Conservation (phyloP, 2,329 filamentous ascomycete species). For the Sclerotinia subarctica region DNA sequence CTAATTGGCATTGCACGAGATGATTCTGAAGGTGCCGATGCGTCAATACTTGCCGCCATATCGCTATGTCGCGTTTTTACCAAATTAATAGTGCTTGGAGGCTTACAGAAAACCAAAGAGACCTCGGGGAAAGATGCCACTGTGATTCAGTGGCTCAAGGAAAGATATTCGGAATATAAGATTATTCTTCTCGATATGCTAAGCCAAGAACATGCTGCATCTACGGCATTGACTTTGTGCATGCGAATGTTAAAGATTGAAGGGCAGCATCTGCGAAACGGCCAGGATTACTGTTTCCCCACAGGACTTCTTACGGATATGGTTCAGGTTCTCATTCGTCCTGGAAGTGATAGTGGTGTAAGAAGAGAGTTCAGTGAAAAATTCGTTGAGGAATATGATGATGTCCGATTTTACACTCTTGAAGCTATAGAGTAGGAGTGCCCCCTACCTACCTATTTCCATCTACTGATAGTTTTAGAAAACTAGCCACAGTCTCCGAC, state of each 20-base stretch:
- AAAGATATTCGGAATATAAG: slow-evolving; percentile 70
- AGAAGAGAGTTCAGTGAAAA: slow-evolving; percentile 72
- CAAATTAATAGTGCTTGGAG: slow-evolving; percentile 71
- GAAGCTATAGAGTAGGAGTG: slow-evolving; percentile 65
- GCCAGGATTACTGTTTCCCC: slow-evolving; percentile 67
- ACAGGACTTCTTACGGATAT: slow-evolving; percentile 63
- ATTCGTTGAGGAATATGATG: slow-evolving; percentile 76
- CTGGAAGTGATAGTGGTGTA: slow-evolving; percentile 55
- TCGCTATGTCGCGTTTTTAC: slow-evolving; percentile 85
- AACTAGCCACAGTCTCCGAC: slow-evolving; percentile 38
- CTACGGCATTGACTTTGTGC: slow-evolving; percentile 69
- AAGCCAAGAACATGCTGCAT: slow-evolving; percentile 58
- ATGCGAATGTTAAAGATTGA: slow-evolving; percentile 86
- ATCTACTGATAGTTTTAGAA: slow-evolving; percentile 33
- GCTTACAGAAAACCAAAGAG: slow-evolving; percentile 61
- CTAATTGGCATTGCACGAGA: slow-evolving; percentile 61
- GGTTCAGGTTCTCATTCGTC: slow-evolving; percentile 58
- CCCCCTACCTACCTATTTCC: slow-evolving; percentile 10
- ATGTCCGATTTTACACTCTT: slow-evolving; percentile 81
- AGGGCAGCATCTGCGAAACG: slow-evolving; percentile 57
- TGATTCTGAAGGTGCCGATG: slow-evolving; percentile 50
- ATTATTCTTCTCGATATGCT: slow-evolving; percentile 60
- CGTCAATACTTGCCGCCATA: slow-evolving; percentile 67
- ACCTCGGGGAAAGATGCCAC: slow-evolving; percentile 70
- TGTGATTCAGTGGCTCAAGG: slow-evolving; percentile 75